Percentiles rank a stretch among this genome's conserved stretches.
These are phyloP conservation scores for Ceratobasidium sp. DNA, from an alignment of 1,284 basidiomycete genomes.

Conservation along the genomic window DNA sequence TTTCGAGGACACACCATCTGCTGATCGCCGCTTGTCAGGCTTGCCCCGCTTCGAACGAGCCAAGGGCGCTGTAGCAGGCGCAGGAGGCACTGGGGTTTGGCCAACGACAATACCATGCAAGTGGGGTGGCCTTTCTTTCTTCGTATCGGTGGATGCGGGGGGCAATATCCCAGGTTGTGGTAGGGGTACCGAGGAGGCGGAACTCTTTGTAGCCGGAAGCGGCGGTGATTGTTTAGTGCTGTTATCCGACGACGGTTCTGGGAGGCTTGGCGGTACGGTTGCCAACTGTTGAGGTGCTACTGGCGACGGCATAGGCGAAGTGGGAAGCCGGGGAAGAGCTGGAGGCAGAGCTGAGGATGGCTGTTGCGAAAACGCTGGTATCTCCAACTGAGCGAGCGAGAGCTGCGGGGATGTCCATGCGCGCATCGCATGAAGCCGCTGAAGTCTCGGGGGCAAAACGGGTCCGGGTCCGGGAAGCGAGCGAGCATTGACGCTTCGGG, in stretches of 20 bases:
- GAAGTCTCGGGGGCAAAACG: slow-evolving; percentile 32
- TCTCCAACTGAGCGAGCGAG: slow-evolving; percentile 4
- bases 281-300: neutral
- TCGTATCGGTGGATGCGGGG: neutral
- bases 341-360: neutral
- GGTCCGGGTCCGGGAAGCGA: neutral
- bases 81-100: slow-evolving; percentile 3
- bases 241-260: neutral
- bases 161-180: neutral
- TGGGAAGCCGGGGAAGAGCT: neutral
- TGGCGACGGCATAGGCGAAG: neutral
- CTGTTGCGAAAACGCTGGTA: neutral
- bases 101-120: slow-evolving; percentile 17
- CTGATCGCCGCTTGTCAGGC: slow-evolving; percentile 12
- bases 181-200: neutral
- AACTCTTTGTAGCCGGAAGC: neutral
- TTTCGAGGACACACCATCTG: neutral
- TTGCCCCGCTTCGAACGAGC: neutral
- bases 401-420: neutral
- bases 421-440: slow-evolving; percentile 7
- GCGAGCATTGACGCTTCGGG: neutral
- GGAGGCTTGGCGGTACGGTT: neutral
- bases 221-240: neutral
- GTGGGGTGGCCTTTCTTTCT: neutral
- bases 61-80: slow-evolving; percentile 23